Conservation (phyloP, 192 early-diverging fungal genomes). For the Gonapodya sp. region DNA sequence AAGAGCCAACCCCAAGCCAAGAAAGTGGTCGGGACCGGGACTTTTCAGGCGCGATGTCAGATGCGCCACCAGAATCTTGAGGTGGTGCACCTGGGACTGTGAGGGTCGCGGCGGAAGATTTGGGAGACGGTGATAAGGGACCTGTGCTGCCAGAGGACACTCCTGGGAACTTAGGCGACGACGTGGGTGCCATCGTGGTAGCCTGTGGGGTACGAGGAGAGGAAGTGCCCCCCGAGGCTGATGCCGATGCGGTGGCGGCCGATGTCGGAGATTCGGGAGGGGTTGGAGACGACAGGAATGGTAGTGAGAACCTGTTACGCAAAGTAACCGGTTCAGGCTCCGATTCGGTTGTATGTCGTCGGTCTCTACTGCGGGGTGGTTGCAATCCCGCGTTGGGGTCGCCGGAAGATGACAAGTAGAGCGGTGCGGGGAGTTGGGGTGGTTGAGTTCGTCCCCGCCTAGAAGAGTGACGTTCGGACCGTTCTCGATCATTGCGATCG, state of each 20-base stretch:
- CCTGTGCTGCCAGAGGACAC: neutral
- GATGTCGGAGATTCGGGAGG: neutral
- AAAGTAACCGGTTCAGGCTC: neutral
- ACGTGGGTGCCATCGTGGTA: neutral
- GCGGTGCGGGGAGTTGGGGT: neutral
- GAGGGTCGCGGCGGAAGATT: neutral
- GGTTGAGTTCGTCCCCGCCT: neutral
- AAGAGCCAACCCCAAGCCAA: neutral
- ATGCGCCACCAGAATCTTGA: neutral
- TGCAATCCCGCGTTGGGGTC: neutral
- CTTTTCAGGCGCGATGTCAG: neutral
- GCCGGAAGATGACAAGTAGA: neutral
- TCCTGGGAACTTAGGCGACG: neutral
- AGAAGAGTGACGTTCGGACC: neutral
- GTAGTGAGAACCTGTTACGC: neutral
- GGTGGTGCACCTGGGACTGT: neutral
- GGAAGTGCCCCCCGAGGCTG: neutral
- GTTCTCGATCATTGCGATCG: neutral
- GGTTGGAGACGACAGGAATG: neutral
- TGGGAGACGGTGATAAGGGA: neutral
- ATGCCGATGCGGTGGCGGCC: neutral
- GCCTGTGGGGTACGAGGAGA: neutral
- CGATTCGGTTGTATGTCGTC: neutral
- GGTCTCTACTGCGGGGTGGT: neutral
- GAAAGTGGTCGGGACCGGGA: neutral